phyloP scores from a whole-genome alignment of 2,329 filamentous ascomycete genomes.

The Colletotrichum falcatum region DNA sequence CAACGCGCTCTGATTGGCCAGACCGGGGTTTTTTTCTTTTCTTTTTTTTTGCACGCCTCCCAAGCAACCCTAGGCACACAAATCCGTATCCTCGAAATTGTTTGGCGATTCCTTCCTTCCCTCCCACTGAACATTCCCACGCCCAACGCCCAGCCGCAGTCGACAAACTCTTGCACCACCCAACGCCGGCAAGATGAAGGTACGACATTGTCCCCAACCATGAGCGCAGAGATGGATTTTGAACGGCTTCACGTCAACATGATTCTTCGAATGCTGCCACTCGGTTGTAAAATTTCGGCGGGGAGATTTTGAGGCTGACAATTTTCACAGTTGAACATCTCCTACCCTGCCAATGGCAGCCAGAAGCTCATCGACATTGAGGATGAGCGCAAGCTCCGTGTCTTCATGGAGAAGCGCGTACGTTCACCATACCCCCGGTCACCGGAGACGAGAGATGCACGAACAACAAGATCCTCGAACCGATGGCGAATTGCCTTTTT shows the following conservation, averaged over 20 bases:
- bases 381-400: conserved; percentile 98
- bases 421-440: conserved; percentile 51
- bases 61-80: conserved; percentile 55
- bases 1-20: conserved; percentile 49
- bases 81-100: conserved; percentile 53
- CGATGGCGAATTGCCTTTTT: conserved; percentile 1
- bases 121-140: conserved; percentile 49
- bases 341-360: conserved; percentile 98
- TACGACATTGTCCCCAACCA: conserved; percentile 46
- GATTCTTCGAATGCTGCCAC: background rate
- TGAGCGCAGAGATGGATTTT: background rate
- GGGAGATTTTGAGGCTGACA: conserved; percentile 49
- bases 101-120: conserved; percentile 37
- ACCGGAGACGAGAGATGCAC: conserved; percentile 36
- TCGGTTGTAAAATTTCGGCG: conserved; percentile 3
- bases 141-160: conserved; percentile 53
- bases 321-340: conserved; percentile 68
- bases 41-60: conserved; percentile 36
- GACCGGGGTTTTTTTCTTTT: no score
- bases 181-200: conserved; percentile 63
- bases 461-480: conserved; percentile 50
- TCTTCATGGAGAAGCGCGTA: conserved; percentile 99
- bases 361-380: conserved; percentile 99
- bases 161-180: conserved; percentile 60
- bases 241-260: background rate